Base-by-base conservation (phyloP, 257 asterid genomes). In the Eustoma russellianum region DNA sequence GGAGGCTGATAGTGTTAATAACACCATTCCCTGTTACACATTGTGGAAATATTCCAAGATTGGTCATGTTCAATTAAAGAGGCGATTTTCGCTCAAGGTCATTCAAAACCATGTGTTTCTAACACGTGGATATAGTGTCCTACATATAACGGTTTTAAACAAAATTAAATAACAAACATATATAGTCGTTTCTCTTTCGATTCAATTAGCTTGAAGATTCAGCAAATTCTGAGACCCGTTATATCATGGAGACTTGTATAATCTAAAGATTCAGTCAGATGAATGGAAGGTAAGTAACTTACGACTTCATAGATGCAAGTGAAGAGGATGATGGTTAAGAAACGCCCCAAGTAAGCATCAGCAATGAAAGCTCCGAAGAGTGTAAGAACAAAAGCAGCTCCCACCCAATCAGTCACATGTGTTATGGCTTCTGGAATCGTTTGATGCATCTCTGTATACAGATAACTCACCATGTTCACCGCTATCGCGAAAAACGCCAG, bases 341-440 rank as follows among this genome's bases (percentile, higher is more conserved):
- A 79, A 13, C 96, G 88, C 24, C 96, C 94, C 67, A 86, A 68
- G 49, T 79, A 86, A 30, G 96, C 86, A 50, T 86, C 94, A 5
- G 92, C 92, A 6, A 83, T 73, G 46, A 86, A 86, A 41, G 96
- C 96, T 44, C 96, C 96, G 2, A 81, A 57, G 4, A 86, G 55
- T 2, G 96, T 81, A 1, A 83, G 83, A 64, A 87, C 86, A 67
- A 73, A 87, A 14, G 94, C 94, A 14, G 94, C 89, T 43, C 96
- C 96, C 19, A 83, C 75, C 96, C 94, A 83, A 57, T 81, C 85
- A 3, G 85, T 87, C 17, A 83, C 96, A 58, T 87, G 88, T 59
- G 94, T 83, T 34, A 86, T 88, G 9, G 96, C 94, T 45, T 62
- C 71, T 0, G 94, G 83, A 2, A 81, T 44, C 11, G 84, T 63